Percentiles rank a stretch among this genome's conserved stretches.
These are phyloP conservation scores for Nelumbo lutea DNA, from an alignment of 164 flowering plant species.

Conservation along the genomic window DNA sequence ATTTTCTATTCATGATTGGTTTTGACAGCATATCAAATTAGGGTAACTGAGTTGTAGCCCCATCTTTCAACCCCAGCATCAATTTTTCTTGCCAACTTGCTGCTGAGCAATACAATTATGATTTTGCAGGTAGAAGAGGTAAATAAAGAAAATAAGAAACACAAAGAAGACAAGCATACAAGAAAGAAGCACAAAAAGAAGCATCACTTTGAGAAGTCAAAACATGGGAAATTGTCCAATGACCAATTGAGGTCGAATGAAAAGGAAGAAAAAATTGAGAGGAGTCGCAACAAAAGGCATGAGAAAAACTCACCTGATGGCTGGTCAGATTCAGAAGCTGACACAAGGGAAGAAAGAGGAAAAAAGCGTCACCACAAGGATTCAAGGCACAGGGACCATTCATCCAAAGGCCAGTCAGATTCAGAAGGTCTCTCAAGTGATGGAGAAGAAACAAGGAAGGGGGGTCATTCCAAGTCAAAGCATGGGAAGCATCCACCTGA, in stretches of 20 bases:
- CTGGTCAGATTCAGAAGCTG: slow-evolving; percentile 23
- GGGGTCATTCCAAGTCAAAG: slow-evolving; percentile 19
- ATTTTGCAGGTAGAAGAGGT: slow-evolving; percentile 37
- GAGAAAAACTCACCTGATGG: slow-evolving; percentile 10
- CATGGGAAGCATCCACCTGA: slow-evolving; percentile 18
- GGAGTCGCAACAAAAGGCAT: slow-evolving; percentile 6
- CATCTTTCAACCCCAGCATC: too few species aligned
- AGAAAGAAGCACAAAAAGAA: slow-evolving; percentile 32
- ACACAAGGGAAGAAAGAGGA: slow-evolving; percentile 10
- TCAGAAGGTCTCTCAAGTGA: slow-evolving; percentile 18
- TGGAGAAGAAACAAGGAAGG: slow-evolving; percentile 12
- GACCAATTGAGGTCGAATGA: slow-evolving; percentile 27
- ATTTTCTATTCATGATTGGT: too few species aligned
- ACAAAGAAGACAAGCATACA: slow-evolving; percentile 18
- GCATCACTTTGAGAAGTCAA: slow-evolving; percentile 23
- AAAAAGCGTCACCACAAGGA: slow-evolving; percentile 15
- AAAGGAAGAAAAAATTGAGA: slow-evolving; percentile 14
- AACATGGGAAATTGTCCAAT: slow-evolving; percentile 31
- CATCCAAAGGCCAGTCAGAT: slow-evolving; percentile 19
- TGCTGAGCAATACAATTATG: not conserved
- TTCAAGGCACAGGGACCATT: slow-evolving; percentile 17
- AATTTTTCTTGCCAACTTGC: not conserved
- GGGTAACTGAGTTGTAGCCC: too few species aligned
- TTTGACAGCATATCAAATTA: too few species aligned
- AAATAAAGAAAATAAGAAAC: slow-evolving; percentile 25